phyloP scores from a whole-genome alignment of 2,329 filamentous ascomycete genomes.

The Aspergillus calidoustus region DNA sequence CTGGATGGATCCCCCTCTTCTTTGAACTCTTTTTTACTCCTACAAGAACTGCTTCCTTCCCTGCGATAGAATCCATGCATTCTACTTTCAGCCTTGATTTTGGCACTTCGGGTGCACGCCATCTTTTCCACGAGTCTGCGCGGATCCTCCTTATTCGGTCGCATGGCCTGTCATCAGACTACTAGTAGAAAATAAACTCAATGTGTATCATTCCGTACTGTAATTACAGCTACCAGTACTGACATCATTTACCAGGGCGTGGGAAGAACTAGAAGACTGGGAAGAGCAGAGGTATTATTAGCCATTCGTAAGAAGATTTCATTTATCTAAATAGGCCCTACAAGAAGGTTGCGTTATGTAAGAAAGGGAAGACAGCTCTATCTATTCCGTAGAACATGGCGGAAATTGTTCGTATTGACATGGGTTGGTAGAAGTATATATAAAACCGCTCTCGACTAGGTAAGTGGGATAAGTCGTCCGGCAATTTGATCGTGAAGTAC shows the following conservation, averaged over 20 bases:
- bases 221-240: neutral
- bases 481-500: neutral
- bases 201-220: slow-evolving; percentile 1
- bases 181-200: too few relatives aligned
- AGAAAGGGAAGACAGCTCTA: neutral
- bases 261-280: neutral
- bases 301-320: neutral
- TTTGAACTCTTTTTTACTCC: neutral
- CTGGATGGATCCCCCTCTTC: slow-evolving; percentile 17
- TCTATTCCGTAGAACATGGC: neutral
- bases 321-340: too few relatives aligned
- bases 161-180: neutral
- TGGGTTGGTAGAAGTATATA: neutral
- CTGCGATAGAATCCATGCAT: neutral
- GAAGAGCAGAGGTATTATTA: neutral
- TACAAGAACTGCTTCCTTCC: neutral
- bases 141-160: slow-evolving; percentile 1
- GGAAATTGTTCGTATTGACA: neutral
- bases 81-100: neutral
- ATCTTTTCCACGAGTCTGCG: slow-evolving; percentile 1
- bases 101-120: neutral
- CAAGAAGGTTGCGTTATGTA: too few relatives aligned
- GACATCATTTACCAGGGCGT: slow-evolving; percentile 8
- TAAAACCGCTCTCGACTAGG: neutral
- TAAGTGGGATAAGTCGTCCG: neutral